phyloP scores from a whole-genome alignment of 345 rosid genomes.

The Dipteronia sinensis region DNA sequence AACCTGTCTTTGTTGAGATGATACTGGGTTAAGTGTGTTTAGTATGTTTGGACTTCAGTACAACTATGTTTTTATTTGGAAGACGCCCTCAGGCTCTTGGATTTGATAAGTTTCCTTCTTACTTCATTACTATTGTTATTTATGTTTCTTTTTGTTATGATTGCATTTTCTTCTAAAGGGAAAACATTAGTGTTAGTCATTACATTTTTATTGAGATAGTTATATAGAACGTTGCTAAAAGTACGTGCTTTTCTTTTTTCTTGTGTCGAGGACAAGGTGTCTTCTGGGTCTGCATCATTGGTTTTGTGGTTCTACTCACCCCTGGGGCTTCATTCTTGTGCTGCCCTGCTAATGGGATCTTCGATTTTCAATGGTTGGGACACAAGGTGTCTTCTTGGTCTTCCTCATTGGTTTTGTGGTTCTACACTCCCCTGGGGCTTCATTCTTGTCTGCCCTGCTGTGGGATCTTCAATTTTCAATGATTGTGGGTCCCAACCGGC shows the following conservation, averaged over 20 bases:
- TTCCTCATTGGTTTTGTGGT: constrained; percentile 88
- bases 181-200: constrained; percentile 31
- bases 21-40: constrained; percentile 55
- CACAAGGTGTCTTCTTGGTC: constrained; percentile 78
- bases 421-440: constrained; percentile 64
- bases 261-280: constrained; percentile 73
- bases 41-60: constrained; percentile 63
- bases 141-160: constrained; percentile 41
- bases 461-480: constrained; percentile 72
- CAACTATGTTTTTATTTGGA: constrained; percentile 63
- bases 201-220: constrained; percentile 40
- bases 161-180: constrained; percentile 35
- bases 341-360: constrained; percentile 41
- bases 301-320: constrained; percentile 83
- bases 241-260: constrained; percentile 54
- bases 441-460: constrained; percentile 55
- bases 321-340: constrained; percentile 51
- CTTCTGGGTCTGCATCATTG: constrained; percentile 86
- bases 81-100: constrained; percentile 55
- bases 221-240: constrained; percentile 53
- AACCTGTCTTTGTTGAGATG: constrained; percentile 26
- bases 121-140: constrained; percentile 56
- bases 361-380: not conserved
- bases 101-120: constrained; percentile 67
- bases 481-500: constrained; percentile 61